Evolutionary conservation across 805 yeast genomes (phyloP).

Genomic region (Candida corydali): DNA sequence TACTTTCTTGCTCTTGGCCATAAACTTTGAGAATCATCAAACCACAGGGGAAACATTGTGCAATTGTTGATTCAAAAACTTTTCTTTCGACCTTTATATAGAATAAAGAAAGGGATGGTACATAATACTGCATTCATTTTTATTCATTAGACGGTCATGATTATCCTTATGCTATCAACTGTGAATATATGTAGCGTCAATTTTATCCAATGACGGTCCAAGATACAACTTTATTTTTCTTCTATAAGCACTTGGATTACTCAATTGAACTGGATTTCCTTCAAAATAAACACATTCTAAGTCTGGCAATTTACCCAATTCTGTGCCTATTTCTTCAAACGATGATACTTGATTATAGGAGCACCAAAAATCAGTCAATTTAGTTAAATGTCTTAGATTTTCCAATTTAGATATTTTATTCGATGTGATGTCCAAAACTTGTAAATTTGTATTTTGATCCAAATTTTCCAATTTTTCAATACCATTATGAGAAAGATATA

Average conservation of each 20-base stretch:
- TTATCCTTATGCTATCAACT: neutral
- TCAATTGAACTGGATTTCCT: constrained; percentile 79
- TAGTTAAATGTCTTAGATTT: constrained; percentile 56
- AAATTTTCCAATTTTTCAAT: constrained; percentile 71
- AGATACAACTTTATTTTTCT: constrained; percentile 73
- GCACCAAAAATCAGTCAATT: constrained; percentile 94
- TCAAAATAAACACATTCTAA: constrained; percentile 91
- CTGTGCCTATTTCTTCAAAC: constrained; percentile 64
- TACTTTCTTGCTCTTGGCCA: constrained; percentile 11
- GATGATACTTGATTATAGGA: constrained; percentile 67
- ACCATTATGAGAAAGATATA: constrained; percentile 84
- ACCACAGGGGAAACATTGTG: constrained; percentile 4
- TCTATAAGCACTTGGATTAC: constrained; percentile 77
- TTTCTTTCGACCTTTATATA: too few relatives aligned
- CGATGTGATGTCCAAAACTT: constrained; percentile 76
- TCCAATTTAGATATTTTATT: constrained; percentile 62
- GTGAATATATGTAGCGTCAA: constrained; percentile 82
- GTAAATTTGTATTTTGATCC: constrained; percentile 62
- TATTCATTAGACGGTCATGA: neutral
- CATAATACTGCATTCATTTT: neutral
- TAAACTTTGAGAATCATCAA: constrained; percentile 10
- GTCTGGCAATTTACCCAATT: constrained; percentile 56
- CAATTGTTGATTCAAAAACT: too few relatives aligned
- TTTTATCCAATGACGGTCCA: constrained; percentile 69
- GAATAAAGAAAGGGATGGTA: neutral